Evolutionary conservation across 2,329 filamentous ascomycete genomes (phyloP).

Genomic region (Arthrobotrys iridis): DNA sequence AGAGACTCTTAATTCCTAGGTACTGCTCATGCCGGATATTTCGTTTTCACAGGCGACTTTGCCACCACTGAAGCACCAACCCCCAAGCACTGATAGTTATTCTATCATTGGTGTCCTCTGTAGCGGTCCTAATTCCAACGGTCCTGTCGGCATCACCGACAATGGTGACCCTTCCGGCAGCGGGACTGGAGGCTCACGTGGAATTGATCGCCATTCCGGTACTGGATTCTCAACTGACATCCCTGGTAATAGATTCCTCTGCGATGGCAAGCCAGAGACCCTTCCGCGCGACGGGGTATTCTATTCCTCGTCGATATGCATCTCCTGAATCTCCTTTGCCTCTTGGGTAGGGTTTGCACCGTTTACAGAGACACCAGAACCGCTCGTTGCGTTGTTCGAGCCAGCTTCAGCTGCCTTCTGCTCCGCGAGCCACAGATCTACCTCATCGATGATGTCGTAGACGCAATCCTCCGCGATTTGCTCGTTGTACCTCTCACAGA

Average conservation of each 20-base stretch:
- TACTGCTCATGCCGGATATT: no score
- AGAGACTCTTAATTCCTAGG: no score
- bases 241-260: neutral
- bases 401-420: slow-evolving; percentile 34
- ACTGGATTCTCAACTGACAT: no score
- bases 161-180: no score
- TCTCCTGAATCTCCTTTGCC: slow-evolving; percentile 50
- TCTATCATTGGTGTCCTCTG: no score
- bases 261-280: neutral
- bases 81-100: no score
- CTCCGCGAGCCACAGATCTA: slow-evolving; percentile 85
- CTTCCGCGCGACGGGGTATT: slow-evolving; percentile 8
- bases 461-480: slow-evolving; percentile 95
- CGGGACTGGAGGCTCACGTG: no score
- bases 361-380: neutral
- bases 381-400: neutral
- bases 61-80: no score
- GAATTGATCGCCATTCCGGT: no score
- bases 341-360: slow-evolving; percentile 28
- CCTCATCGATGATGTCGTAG: slow-evolving; percentile 93
- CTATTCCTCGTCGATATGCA: slow-evolving; percentile 53
- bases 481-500: slow-evolving; percentile 84
- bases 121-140: no score
- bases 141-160: no score
- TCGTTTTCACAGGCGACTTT: no score